Conservation (phyloP, 2,329 filamentous ascomycete species). For the Escovopsis sp. region DNA sequence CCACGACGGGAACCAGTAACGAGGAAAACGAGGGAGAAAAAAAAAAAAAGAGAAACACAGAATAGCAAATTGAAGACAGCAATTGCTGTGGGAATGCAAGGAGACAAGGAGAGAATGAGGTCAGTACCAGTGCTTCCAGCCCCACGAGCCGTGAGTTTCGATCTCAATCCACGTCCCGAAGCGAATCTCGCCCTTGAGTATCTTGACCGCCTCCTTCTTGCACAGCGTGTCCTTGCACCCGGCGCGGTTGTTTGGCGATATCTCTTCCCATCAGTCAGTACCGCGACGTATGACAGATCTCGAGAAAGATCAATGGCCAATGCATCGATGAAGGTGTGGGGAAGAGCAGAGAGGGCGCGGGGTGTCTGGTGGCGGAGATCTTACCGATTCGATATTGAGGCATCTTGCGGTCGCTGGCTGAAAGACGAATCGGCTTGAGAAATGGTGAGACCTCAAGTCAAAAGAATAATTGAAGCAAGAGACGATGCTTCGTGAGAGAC, state of each 20-base stretch:
- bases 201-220: constrained; percentile 55
- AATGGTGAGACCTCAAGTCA: neutral
- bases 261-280: constrained; percentile 34
- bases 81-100: no score
- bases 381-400: constrained; percentile 33
- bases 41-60: neutral
- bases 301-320: neutral
- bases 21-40: neutral
- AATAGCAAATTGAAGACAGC: no score
- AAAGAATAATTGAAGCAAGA: neutral
- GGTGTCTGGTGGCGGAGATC: constrained; percentile 7
- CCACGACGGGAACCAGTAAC: neutral
- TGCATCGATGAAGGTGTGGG: neutral
- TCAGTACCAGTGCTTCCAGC: constrained; percentile 75
- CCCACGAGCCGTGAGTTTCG: constrained; percentile 46
- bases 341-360: neutral
- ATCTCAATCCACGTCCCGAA: constrained; percentile 60
- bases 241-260: constrained; percentile 56
- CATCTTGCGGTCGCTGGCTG: constrained; percentile 18
- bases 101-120: neutral
- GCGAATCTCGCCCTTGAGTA: constrained; percentile 64
- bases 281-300: neutral
- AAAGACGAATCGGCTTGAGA: neutral
- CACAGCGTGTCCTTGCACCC: constrained; percentile 60
- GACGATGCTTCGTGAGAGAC: neutral